phyloP scores from a whole-genome alignment of 73 alveolate species.

The Paramecium sonneborni region DNA sequence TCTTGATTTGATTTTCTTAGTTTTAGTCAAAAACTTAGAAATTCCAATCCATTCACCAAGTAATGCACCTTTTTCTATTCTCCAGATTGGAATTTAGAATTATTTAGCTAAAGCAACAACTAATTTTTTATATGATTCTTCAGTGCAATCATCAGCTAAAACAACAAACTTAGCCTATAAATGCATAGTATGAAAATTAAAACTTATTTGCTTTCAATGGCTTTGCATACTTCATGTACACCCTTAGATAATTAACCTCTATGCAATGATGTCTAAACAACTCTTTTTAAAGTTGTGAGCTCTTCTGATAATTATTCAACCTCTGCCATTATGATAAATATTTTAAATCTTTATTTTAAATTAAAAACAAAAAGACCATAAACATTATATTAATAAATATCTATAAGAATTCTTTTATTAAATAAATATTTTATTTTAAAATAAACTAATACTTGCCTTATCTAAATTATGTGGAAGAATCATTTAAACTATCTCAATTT shows the following conservation, averaged over 20 bases:
- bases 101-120: slow-evolving; percentile 57
- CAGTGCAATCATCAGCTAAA: slow-evolving; percentile 42
- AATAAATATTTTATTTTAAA: neutral
- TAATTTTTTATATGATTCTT: slow-evolving; percentile 18
- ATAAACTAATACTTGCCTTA: neutral
- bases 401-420: no score
- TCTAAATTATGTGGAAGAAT: neutral
- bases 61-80: slow-evolving; percentile 31
- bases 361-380: neutral
- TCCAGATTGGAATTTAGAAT: slow-evolving; percentile 45
- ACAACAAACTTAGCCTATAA: slow-evolving; percentile 52
- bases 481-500: neutral
- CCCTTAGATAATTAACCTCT: slow-evolving; percentile 17
- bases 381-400: no score
- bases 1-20: slow-evolving; percentile 56
- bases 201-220: slow-evolving; percentile 1
- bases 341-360: neutral
- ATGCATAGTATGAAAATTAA: no score
- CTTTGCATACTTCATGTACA: slow-evolving; percentile 40
- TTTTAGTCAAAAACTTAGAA: slow-evolving; percentile 35
- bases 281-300: neutral
- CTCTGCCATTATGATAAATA: neutral
- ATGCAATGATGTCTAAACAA: slow-evolving; percentile 3
- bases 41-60: slow-evolving; percentile 60
- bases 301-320: neutral